These are phyloP conservation scores for Chalciporus pseudorubinellus DNA, from an alignment of 768 basidiomycete species.

Conservation along the genomic window DNA sequence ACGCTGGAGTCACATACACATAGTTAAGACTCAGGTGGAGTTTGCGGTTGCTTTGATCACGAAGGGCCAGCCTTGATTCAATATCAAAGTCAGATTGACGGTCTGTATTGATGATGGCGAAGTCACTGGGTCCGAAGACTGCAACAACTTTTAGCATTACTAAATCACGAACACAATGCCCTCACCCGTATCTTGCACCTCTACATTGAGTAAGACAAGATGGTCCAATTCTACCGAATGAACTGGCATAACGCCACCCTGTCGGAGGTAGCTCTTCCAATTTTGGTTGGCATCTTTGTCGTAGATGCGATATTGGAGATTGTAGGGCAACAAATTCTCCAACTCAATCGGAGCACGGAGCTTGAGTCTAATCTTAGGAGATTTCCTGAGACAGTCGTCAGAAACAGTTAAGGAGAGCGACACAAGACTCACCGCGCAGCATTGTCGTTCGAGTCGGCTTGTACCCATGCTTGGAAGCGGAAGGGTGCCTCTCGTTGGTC, in stretches of 20 bases:
- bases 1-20: slow-evolving; percentile 53
- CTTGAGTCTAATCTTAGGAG: slow-evolving; percentile 80
- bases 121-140: slow-evolving; percentile 94
- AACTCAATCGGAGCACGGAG: slow-evolving; percentile 93
- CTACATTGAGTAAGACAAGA: slow-evolving; percentile 84
- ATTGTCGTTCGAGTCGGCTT: slow-evolving; percentile 64
- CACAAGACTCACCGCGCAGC: slow-evolving; percentile 46
- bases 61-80: slow-evolving; percentile 68
- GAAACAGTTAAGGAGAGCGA: neutral
- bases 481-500: slow-evolving; percentile 85
- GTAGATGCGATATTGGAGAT: slow-evolving; percentile 93
- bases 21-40: slow-evolving; percentile 86
- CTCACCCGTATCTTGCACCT: slow-evolving; percentile 85
- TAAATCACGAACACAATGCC: neutral
- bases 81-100: slow-evolving; percentile 84
- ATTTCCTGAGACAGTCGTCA: slow-evolving; percentile 50
- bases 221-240: slow-evolving; percentile 93
- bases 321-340: slow-evolving; percentile 93
- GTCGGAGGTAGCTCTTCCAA: slow-evolving; percentile 89
- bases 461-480: slow-evolving; percentile 89
- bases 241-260: slow-evolving; percentile 93
- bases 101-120: slow-evolving; percentile 95
- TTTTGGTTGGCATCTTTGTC: slow-evolving; percentile 94
- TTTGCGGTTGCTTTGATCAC: slow-evolving; percentile 72
- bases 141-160: slow-evolving; percentile 2